phyloP scores from a whole-genome alignment of 306 rosid genomes.

The Phaseolus lunatus region DNA sequence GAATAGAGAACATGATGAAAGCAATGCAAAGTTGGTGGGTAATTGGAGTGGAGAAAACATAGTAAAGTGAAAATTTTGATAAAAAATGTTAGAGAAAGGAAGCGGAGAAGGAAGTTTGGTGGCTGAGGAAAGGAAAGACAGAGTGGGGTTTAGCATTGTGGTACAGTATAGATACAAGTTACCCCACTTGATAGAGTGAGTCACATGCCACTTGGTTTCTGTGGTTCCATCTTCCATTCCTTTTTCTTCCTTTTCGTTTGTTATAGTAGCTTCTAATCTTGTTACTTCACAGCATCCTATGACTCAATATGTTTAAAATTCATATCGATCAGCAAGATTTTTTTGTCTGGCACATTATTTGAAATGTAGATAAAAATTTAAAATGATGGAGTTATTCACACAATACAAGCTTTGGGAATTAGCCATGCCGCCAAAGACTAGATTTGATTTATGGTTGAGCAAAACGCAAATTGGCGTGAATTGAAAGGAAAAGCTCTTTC shows the following conservation, averaged over 20 bases:
- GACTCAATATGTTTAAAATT: slow-evolving; percentile 29
- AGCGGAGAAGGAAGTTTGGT: slow-evolving; percentile 42
- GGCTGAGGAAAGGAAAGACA: slow-evolving; percentile 49
- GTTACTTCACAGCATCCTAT: slow-evolving; percentile 37
- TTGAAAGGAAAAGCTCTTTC: not conserved
- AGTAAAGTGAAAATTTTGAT: not conserved
- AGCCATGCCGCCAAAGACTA: no score
- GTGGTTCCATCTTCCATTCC: slow-evolving; percentile 36
- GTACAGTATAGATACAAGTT: slow-evolving; percentile 50
- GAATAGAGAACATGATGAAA: slow-evolving; percentile 20
- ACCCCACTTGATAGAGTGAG: slow-evolving; percentile 75
- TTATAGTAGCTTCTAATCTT: slow-evolving; percentile 10
- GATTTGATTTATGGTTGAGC: no score
- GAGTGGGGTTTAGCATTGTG: slow-evolving; percentile 64
- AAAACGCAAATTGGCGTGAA: no score
- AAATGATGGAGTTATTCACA: no score
- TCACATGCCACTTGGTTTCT: slow-evolving; percentile 62
- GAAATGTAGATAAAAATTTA: not conserved
- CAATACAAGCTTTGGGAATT: not conserved
- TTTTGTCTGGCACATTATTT: not conserved
- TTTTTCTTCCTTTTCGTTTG: slow-evolving; percentile 11
- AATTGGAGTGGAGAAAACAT: slow-evolving; percentile 31
- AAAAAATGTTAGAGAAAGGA: slow-evolving; percentile 40
- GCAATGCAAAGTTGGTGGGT: slow-evolving; percentile 37
- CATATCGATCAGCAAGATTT: not conserved